A percentile compares a stretch with the other conserved stretches of the same genome.
Conservation (phyloP, 371 early-diverging fungal genomes). For the Sporodiniella umbellata region DNA sequence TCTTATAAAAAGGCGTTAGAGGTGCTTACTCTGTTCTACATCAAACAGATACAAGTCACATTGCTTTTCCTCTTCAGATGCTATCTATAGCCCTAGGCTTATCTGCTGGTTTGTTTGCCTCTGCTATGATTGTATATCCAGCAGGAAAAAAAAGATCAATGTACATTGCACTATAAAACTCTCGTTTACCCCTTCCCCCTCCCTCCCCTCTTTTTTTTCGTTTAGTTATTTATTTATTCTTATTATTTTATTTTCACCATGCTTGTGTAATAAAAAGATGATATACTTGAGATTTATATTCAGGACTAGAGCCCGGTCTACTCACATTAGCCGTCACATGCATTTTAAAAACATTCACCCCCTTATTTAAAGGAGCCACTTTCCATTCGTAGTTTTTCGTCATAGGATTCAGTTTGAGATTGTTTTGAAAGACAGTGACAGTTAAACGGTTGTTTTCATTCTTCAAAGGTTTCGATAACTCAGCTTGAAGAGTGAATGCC, state of each 20-base stretch:
- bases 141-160: constrained; percentile 34
- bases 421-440: constrained; percentile 32
- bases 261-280: constrained; percentile 32
- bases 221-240: neutral
- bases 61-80: constrained; percentile 38
- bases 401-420: constrained; percentile 21
- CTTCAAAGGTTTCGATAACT: constrained; percentile 15
- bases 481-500: constrained; percentile 21
- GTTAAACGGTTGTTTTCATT: constrained; percentile 23
- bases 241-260: constrained; percentile 16
- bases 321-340: constrained; percentile 34
- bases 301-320: constrained; percentile 23
- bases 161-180: constrained; percentile 32
- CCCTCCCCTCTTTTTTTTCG: too few species aligned
- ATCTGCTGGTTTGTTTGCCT: constrained; percentile 42
- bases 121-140: constrained; percentile 46
- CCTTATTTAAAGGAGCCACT: constrained; percentile 20
- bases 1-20: constrained; percentile 28
- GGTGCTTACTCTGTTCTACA: constrained; percentile 40
- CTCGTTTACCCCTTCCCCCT: too few species aligned
- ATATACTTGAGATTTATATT: constrained; percentile 35
- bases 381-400: constrained; percentile 15
- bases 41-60: constrained; percentile 25
- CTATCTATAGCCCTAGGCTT: constrained; percentile 37
- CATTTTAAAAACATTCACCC: constrained; percentile 35